These are phyloP conservation scores for Colletotrichum kahawae DNA, from an alignment of 2,329 filamentous ascomycete genomes.

Conservation along the genomic window DNA sequence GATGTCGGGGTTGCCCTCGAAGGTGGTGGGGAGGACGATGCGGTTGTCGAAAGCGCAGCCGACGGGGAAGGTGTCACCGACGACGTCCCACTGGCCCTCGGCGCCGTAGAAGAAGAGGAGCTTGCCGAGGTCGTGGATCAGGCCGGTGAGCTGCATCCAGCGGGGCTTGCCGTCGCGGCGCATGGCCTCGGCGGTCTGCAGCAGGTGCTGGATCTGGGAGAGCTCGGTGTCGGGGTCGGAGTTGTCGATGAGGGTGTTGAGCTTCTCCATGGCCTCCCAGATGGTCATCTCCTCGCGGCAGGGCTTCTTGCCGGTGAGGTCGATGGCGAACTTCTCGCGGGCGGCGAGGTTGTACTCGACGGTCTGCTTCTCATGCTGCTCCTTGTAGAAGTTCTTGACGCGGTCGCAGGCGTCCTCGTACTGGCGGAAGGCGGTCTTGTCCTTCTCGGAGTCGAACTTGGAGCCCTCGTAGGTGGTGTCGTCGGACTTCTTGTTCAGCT, in stretches of 20 bases:
- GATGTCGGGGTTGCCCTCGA: slow-evolving; percentile 77
- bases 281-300: slow-evolving; percentile 75
- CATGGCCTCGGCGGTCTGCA: slow-evolving; percentile 89
- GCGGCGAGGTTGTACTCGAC: slow-evolving; percentile 85
- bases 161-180: slow-evolving; percentile 82
- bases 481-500: slow-evolving; percentile 22
- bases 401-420: slow-evolving; percentile 84
- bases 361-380: slow-evolving; percentile 74
- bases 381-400: slow-evolving; percentile 86
- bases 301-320: slow-evolving; percentile 67
- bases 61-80: slow-evolving; percentile 84
- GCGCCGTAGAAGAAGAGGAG: slow-evolving; percentile 82
- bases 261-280: slow-evolving; percentile 92
- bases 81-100: slow-evolving; percentile 92
- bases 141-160: slow-evolving; percentile 81
- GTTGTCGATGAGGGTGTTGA: slow-evolving; percentile 90
- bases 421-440: slow-evolving; percentile 81
- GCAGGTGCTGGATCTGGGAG: slow-evolving; percentile 86
- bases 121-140: slow-evolving; percentile 83
- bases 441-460: slow-evolving; percentile 75
- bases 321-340: slow-evolving; percentile 54
- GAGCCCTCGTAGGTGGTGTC: slow-evolving; percentile 50
- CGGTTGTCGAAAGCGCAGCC: slow-evolving; percentile 75
- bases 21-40: slow-evolving; percentile 84
- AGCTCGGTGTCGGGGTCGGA: slow-evolving; percentile 89